Base-by-base conservation (phyloP, 2,329 filamentous ascomycete genomes). In the Emergomyces orientalis region DNA sequence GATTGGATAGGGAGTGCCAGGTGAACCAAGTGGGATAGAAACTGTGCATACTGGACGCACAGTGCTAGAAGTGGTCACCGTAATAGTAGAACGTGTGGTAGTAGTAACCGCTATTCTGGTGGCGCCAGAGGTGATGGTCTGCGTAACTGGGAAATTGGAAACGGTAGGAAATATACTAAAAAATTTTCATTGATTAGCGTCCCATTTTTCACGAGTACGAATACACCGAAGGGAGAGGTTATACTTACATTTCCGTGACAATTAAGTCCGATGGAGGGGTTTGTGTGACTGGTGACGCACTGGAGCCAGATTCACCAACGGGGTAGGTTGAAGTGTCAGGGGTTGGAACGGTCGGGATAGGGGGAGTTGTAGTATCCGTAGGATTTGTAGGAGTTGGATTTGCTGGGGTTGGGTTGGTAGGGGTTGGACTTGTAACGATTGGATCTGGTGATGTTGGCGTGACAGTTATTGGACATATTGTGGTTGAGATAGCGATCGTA, bases 401-500 rank as follows among this genome's bases (percentile, higher is more conserved):
- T 45, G 56, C n/a, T 59, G 56, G 56, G n/a, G 37, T 43, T 59
- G n/a, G 34, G 27, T 5, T 51, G 9, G 27, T 37, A 34, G 59
- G 32, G n/a, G 1, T 39, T 51, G 41, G 30, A 14, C 14, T 32
- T 25, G 41, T 37, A 47, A 22, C 25, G 43, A 45, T 49, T 55
- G 49, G 37, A 25, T 25, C 34, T 1, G 60, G 60, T 8, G 60
- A 61, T 17, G 60, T 61, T 43, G 22, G 45, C 6, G 67, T 68
- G 41, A 64, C 67, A 9, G 74, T 76, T 39, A 76, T 73, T 43
- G 78, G 84, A 80, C 83, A 86, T 70, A 86, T 72, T 49, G 84
- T 87, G 66, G 85, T 87, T 59, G 81, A 82, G 58, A 85, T 69
- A 56, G 84, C 74, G 64, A 87, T 71, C 7, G 81, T 84, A 63